Conservation (phyloP, 495 filamentous ascomycete genomes). For the Hyaloscypha variabilis region DNA sequence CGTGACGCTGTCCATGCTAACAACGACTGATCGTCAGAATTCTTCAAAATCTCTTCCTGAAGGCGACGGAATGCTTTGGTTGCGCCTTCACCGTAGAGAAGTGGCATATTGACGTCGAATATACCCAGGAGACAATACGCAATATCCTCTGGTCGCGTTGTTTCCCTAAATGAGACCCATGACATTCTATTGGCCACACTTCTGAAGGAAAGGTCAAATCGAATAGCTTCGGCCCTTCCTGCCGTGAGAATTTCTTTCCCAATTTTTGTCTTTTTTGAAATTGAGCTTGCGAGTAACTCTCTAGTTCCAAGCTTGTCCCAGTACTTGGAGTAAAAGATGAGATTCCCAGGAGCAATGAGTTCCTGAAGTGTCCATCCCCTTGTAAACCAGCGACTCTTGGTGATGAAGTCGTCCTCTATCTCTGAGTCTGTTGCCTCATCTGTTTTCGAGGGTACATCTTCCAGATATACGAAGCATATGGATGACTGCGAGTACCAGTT, state of each 20-base stretch:
- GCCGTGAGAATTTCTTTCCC: not conserved
- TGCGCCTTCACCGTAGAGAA: not conserved
- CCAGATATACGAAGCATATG: not conserved
- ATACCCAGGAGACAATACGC: not conserved
- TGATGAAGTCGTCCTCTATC: not conserved
- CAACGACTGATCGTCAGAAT: not conserved
- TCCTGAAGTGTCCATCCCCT: slow-evolving; percentile 5
- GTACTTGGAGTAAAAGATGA: not conserved
- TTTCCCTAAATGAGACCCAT: not conserved
- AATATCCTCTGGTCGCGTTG: not conserved
- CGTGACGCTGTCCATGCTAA: not conserved
- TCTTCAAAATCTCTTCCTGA: slow-evolving; percentile 1
- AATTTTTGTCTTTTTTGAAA: not conserved
- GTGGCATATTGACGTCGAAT: slow-evolving; percentile 1
- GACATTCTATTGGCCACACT: slow-evolving; percentile 1
- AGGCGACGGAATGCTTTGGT: not conserved
- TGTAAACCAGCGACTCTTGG: not conserved
- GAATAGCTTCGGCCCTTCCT: too few species aligned
- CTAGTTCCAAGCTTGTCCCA: not conserved
- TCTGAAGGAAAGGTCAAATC: not conserved
- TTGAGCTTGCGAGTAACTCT: not conserved
- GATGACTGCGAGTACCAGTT: not conserved
- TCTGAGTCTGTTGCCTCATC: not conserved
- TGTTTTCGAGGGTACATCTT: not conserved
- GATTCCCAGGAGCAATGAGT: not conserved